Evolutionary conservation across 202 grass and related monocot species (phyloP).

Genomic region (Carex sylvatica): DNA sequence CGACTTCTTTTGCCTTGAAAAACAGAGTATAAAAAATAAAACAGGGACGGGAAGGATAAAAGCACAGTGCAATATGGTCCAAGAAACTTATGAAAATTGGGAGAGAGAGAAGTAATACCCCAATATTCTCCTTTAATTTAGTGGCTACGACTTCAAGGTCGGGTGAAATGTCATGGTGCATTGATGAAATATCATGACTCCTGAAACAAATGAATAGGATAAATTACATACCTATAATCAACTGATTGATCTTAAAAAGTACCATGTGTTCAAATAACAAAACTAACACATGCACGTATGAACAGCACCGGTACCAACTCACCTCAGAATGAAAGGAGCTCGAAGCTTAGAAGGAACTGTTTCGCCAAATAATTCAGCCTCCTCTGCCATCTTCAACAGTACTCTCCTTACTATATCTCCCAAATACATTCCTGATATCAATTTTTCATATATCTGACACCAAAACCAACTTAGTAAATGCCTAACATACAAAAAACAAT

Average conservation of each 20-base stretch:
- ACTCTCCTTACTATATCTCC: constrained; percentile 81
- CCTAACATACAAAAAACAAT: constrained; percentile 10
- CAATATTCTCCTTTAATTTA: constrained; percentile 57
- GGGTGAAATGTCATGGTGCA: constrained; percentile 80
- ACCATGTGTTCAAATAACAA: background rate
- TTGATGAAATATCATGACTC: constrained; percentile 62
- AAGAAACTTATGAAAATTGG: background rate
- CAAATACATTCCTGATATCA: constrained; percentile 87
- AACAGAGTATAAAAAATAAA: background rate
- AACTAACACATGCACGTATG: background rate
- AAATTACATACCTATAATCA: background rate
- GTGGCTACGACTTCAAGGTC: constrained; percentile 53
- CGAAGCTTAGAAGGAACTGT: constrained; percentile 49
- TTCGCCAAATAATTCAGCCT: constrained; percentile 46
- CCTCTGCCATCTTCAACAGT: constrained; percentile 58
- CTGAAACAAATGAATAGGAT: constrained; percentile 32
- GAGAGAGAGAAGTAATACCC: constrained; percentile 31
- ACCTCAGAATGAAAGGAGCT: constrained; percentile 56
- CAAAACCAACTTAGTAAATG: background rate
- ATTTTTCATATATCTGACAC: constrained; percentile 85
- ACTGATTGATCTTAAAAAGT: background rate
- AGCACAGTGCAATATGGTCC: background rate
- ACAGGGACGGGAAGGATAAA: background rate
- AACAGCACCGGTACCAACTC: background rate
- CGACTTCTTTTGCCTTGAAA: background rate